These are phyloP conservation scores for Sordariomycetes sp. DNA, from an alignment of 2,329 filamentous ascomycete genomes.

Conservation along the genomic window DNA sequence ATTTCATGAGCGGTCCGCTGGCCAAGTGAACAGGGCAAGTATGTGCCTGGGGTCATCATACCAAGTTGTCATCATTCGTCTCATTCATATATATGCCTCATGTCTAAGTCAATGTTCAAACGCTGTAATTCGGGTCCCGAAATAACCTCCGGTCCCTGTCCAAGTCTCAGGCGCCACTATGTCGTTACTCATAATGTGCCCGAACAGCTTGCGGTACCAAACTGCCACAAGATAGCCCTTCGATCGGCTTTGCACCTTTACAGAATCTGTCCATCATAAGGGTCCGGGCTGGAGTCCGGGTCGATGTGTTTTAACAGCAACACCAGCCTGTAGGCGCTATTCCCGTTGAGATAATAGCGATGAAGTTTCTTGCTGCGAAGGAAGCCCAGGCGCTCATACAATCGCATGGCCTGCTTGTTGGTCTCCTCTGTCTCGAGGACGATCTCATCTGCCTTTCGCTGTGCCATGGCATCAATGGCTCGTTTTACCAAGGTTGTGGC, in stretches of 20 bases:
- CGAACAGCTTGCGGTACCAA: background rate
- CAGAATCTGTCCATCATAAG: conserved; percentile 19
- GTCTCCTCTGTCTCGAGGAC: conserved; percentile 94
- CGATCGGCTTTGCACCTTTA: too few species aligned
- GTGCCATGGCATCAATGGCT: conserved; percentile 86
- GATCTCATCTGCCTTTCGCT: conserved; percentile 80
- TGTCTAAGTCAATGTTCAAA: background rate
- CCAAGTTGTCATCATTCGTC: background rate
- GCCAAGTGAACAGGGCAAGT: too few species aligned
- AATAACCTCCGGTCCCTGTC: background rate
- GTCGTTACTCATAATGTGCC: background rate
- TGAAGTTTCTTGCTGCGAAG: conserved; percentile 86
- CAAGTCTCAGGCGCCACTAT: background rate
- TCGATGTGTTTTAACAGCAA: conserved; percentile 59
- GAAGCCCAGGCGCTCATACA: conserved; percentile 92
- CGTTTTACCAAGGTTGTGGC: conserved; percentile 80
- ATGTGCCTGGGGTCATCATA: too few species aligned
- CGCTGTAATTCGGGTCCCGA: too few species aligned
- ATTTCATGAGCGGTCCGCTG: conserved; percentile 13
- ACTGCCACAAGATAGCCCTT: too few species aligned
- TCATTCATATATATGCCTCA: background rate
- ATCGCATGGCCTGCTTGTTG: conserved; percentile 78
- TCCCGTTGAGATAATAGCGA: conserved; percentile 93
- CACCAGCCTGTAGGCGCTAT: conserved; percentile 83
- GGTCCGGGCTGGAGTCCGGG: conserved; percentile 25